Evolutionary conservation across 2,329 filamentous ascomycete species (phyloP).

Genomic region (Stachybotrys elegans): DNA sequence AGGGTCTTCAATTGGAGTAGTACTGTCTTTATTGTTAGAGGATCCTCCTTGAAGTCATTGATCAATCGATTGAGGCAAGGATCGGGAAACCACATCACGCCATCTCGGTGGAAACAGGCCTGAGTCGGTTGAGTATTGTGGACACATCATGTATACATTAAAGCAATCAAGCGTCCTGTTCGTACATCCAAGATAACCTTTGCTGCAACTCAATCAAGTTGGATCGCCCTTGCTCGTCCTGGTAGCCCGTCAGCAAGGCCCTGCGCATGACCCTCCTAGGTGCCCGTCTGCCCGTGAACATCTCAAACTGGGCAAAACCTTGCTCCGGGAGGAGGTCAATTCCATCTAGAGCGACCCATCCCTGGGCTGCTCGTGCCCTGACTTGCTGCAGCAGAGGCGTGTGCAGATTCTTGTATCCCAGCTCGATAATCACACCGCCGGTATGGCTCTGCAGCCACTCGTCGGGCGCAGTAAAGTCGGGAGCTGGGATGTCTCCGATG

Average conservation of each 20-base stretch:
- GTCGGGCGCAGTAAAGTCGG: slow-evolving; percentile 64
- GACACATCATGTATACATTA: no score
- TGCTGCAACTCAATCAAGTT: slow-evolving; percentile 34
- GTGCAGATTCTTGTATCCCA: slow-evolving; percentile 68
- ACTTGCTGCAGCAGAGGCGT: slow-evolving; percentile 69
- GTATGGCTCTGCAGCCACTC: slow-evolving; percentile 69
- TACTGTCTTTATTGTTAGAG: no score
- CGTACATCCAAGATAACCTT: slow-evolving; percentile 19
- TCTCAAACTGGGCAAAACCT: slow-evolving; percentile 75
- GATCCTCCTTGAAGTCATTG: no score
- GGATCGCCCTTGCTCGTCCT: slow-evolving; percentile 33
- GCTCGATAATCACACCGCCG: slow-evolving; percentile 70
- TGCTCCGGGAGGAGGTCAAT: slow-evolving; percentile 73
- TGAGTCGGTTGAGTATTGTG: no score
- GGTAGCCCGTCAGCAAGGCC: slow-evolving; percentile 49
- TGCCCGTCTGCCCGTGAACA: slow-evolving; percentile 60
- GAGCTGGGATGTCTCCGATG: slow-evolving; percentile 57
- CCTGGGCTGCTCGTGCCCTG: slow-evolving; percentile 49
- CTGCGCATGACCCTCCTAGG: slow-evolving; percentile 62
- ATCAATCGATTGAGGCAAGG: no score
- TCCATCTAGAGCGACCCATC: slow-evolving; percentile 74
- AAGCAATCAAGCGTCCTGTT: slow-evolving; percentile 19
- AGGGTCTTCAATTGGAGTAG: no score
- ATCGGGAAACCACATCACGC: no score
- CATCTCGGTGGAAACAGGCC: no score